Evolutionary conservation across 2,329 filamentous ascomycete genomes (phyloP).

Genomic region (Grosmannia huntii): DNA sequence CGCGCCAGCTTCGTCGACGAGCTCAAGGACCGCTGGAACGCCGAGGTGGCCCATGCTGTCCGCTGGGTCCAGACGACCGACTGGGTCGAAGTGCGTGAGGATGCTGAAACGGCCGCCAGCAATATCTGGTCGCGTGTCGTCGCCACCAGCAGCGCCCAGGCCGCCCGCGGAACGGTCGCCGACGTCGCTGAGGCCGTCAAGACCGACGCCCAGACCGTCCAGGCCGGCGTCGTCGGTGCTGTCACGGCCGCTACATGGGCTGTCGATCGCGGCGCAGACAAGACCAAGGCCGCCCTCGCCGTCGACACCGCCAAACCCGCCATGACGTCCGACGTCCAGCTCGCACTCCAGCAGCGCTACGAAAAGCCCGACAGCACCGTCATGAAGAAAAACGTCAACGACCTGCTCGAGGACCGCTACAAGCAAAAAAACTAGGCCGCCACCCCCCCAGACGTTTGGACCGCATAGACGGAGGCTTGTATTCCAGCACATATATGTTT

Average conservation of each 20-base stretch:
- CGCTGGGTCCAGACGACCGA: slow-evolving; percentile 53
- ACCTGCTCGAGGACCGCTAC: slow-evolving; percentile 43
- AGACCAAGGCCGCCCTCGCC: slow-evolving; percentile 14
- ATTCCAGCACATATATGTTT: too few relatives aligned
- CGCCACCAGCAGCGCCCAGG: slow-evolving; percentile 20
- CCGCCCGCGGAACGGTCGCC: slow-evolving; percentile 12
- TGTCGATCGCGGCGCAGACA: background rate
- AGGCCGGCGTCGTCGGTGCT: background rate
- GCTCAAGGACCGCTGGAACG: slow-evolving; percentile 68
- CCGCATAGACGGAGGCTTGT: background rate
- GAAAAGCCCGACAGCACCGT: slow-evolving; percentile 25
- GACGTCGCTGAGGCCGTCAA: slow-evolving; percentile 15
- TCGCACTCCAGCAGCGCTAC: slow-evolving; percentile 39
- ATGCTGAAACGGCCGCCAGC: slow-evolving; percentile 35
- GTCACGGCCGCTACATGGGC: background rate
- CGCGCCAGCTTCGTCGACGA: slow-evolving; percentile 48
- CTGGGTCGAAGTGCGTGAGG: slow-evolving; percentile 50
- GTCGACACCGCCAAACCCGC: slow-evolving; percentile 22
- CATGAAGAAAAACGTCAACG: slow-evolving; percentile 35
- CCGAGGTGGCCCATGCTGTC: slow-evolving; percentile 55
- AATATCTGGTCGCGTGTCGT: slow-evolving; percentile 30
- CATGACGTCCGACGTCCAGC: slow-evolving; percentile 29
- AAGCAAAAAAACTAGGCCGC: slow-evolving; percentile 15
- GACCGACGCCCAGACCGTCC: slow-evolving; percentile 16
- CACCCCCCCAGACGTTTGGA: background rate